Base-by-base conservation (phyloP, 345 rosid genomes). In the Eucalyptus sp. region DNA sequence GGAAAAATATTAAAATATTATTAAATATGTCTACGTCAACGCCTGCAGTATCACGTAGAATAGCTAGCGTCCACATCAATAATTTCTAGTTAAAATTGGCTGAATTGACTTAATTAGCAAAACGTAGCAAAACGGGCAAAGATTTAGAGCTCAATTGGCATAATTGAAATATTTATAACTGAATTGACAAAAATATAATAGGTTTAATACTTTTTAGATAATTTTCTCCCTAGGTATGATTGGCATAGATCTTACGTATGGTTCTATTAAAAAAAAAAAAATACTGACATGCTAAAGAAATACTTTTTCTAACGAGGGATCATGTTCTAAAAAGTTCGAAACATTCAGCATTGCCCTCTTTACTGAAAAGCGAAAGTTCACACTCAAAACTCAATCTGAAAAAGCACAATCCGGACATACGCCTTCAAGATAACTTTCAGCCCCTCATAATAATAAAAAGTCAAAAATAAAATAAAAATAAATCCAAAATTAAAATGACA, bases 61-160 rank as follows among this genome's bases (percentile, higher is more conserved):
- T 56, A 10, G 11, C 0, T 2, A 0, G 27, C 1, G 1, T 0
- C 0, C 13, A 24, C 1, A 1, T 22, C 29, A 56, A 7, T 17
- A 9, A 56, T 56, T 56, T 56, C 6, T 10, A 9, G 13, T 13
- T 56, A 56, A 56, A 56, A 24, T 0, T 56, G 13, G 3, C 29
- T 3, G 0, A 24, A 56, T 56, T 24, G 62, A 24, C 29, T 56
- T 56, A 56, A 0, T 52, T 0, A 52, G 0, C 10, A 52, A 52
- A 52, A 18, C 4, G 1, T 52, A 18, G 4, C 24, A 52, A 52
- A 18, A 52, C 0, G 4, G 7, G 22, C 7, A 52, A 18, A 52
- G 0, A 52, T 7, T 52, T 52, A 52, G 10, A 52, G 4, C 4
- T 52, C 5, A 20, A 18, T 52, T 52, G 0, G 2, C 0, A 52